Evolutionary conservation across 192 early-diverging fungal genomes (phyloP), one percentile per base, ranked within the genome.

Genomic region (Lobosporangium transversale): DNA sequence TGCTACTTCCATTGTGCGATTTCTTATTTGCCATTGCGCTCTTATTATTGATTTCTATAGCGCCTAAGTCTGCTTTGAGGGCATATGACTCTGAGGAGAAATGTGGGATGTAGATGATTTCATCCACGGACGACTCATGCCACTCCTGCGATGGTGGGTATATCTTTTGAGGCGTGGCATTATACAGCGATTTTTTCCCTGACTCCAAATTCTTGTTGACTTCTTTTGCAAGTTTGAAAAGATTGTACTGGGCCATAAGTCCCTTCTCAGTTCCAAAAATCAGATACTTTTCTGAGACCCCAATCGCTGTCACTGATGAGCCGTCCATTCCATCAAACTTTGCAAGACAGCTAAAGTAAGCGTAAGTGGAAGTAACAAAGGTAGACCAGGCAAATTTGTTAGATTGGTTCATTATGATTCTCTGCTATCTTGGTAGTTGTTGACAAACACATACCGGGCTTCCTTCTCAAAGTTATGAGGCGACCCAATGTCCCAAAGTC

Each of bases 401-500:
- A n/a, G n/a, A n/a, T n/a, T n/a, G n/a, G n/a, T n/a, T n/a, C n/a
- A n/a, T n/a, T n/a, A n/a, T n/a, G n/a, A n/a, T n/a, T n/a, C n/a
- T n/a, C n/a, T n/a, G n/a, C n/a, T n/a, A n/a, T n/a, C n/a, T n/a
- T n/a, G n/a, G n/a, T n/a, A n/a, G n/a, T n/a, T n/a, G n/a, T n/a
- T n/a, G n/a, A 14, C 37, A 40, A 40, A 40, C 37, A 40, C 37
- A 40, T 66, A 83, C 65, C 78, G 29, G 27, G 79, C 66, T 23
- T 78, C 70, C 18, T 59, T 71, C 6, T 61, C 45, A 17, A 62
- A 61, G 17, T 47, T 63, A 12, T 53, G 42, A 4, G 80, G 59
- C 4, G 80, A 80, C 17, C 82, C 85, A 53, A 86, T 86, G 43
- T 83, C 80, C 85, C 85, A 86, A 29, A 86, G 48, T 33, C 85